Evolutionary conservation across 2,329 filamentous ascomycete species (phyloP).

Genomic region (Amylocarpus encephaloides): DNA sequence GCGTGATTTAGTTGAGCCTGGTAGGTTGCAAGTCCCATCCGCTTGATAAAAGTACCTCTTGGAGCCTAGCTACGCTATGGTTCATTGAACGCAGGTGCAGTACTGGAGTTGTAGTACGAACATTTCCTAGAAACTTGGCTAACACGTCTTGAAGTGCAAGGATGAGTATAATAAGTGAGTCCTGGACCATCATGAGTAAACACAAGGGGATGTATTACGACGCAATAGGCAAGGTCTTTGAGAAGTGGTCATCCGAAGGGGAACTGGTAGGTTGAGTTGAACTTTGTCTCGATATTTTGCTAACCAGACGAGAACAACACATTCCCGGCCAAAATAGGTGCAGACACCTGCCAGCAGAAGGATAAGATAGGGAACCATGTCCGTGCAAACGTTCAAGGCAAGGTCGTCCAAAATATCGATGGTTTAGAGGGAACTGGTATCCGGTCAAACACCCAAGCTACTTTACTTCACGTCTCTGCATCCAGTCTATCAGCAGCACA

Average conservation of each 20-base stretch:
- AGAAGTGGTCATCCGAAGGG: constrained; percentile 52
- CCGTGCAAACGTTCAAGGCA: constrained; percentile 57
- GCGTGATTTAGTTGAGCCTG: too few relatives aligned
- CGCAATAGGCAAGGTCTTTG: constrained; percentile 53
- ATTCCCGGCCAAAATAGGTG: constrained; percentile 57
- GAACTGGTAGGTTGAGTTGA: constrained; percentile 40
- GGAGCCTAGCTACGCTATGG: too few relatives aligned
- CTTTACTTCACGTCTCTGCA: constrained; percentile 54
- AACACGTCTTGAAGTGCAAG: constrained; percentile 41
- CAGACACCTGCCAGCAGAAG: constrained; percentile 52
- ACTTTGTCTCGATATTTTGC: background rate
- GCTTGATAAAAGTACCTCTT: too few relatives aligned
- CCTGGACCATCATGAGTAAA: constrained; percentile 56
- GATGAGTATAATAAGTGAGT: constrained; percentile 58
- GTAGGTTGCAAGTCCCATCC: too few relatives aligned
- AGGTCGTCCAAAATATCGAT: constrained; percentile 64
- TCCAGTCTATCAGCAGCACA: constrained; percentile 59
- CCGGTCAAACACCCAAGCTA: constrained; percentile 58
- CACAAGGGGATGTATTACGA: constrained; percentile 53
- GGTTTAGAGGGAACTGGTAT: constrained; percentile 60
- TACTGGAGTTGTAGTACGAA: too few relatives aligned
- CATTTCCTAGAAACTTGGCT: background rate
- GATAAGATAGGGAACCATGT: constrained; percentile 42
- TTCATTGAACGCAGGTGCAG: too few relatives aligned
- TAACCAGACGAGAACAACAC: constrained; percentile 38